Conservation (phyloP, 2,329 filamentous ascomycete species). For the Nemania diffusa region DNA sequence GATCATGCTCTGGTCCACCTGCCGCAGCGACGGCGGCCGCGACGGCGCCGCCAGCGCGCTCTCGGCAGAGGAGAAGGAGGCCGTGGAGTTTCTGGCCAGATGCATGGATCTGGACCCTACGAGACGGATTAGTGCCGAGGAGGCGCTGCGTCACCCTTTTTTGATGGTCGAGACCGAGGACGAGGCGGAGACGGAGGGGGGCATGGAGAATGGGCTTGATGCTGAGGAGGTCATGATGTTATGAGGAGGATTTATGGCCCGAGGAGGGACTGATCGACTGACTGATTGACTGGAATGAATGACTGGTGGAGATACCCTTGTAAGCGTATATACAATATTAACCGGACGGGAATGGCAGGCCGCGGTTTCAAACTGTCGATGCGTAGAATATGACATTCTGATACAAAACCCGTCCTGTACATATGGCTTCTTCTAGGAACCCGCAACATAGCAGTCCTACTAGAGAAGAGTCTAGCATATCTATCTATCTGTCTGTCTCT, state of each 20-base stretch:
- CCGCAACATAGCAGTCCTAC: no score
- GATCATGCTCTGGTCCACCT: slow-evolving; percentile 95
- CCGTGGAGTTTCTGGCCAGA: slow-evolving; percentile 75
- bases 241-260: slow-evolving; percentile 33
- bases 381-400: neutral
- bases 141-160: slow-evolving; percentile 80
- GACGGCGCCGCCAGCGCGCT: slow-evolving; percentile 63
- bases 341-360: neutral
- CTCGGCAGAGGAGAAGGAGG: slow-evolving; percentile 74
- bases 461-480: neutral
- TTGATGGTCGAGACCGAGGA: slow-evolving; percentile 55
- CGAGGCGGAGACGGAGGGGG: slow-evolving; percentile 32
- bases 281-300: no score
- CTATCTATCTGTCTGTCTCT: neutral
- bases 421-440: no score
- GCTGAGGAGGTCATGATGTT: slow-evolving; percentile 55
- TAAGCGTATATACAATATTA: slow-evolving; percentile 14
- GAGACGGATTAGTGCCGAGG: slow-evolving; percentile 77
- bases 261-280: neutral
- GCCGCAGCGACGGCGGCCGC: slow-evolving; percentile 71
- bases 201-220: slow-evolving; percentile 40
- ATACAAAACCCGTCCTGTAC: neutral
- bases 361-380: neutral
- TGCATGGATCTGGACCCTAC: slow-evolving; percentile 82
- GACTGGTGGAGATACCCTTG: slow-evolving; percentile 28